phyloP scores from a whole-genome alignment of 768 basidiomycete genomes.

The Hygrophoropsis aurantiaca region DNA sequence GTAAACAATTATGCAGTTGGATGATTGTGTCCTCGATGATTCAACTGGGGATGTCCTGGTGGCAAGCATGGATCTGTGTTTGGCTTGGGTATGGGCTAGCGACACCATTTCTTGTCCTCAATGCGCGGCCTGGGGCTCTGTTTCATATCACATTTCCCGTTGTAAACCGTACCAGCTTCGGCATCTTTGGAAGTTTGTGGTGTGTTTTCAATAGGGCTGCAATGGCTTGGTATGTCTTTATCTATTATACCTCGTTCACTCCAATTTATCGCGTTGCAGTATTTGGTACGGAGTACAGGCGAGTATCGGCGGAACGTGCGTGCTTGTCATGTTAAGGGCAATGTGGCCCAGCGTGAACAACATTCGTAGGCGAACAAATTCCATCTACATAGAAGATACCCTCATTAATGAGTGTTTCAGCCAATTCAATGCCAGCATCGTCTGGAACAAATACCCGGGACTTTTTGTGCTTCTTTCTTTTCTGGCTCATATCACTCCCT shows the following conservation, averaged over 20 bases:
- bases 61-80: constrained; percentile 83
- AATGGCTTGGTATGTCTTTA: constrained; percentile 61
- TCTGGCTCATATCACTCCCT: constrained; percentile 79
- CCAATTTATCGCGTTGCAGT: constrained; percentile 31
- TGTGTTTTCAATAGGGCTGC: constrained; percentile 73
- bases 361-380: constrained; percentile 47
- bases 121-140: constrained; percentile 75
- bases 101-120: constrained; percentile 72
- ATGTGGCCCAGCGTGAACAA: constrained; percentile 75
- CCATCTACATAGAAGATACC: background rate
- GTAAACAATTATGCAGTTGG: constrained; percentile 45
- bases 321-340: constrained; percentile 70
- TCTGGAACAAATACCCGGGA: constrained; percentile 75
- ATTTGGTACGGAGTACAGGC: constrained; percentile 81
- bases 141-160: constrained; percentile 80
- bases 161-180: constrained; percentile 74
- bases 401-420: constrained; percentile 28
- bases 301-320: constrained; percentile 79
- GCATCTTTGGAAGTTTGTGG: constrained; percentile 77
- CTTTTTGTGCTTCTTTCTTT: constrained; percentile 83
- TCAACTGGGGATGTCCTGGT: constrained; percentile 72
- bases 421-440: constrained; percentile 70
- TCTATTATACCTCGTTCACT: constrained; percentile 10
- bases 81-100: constrained; percentile 62
- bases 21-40: constrained; percentile 79